Evolutionary conservation across 257 asterid species (phyloP).

Genomic region (Asclepias syriaca): DNA sequence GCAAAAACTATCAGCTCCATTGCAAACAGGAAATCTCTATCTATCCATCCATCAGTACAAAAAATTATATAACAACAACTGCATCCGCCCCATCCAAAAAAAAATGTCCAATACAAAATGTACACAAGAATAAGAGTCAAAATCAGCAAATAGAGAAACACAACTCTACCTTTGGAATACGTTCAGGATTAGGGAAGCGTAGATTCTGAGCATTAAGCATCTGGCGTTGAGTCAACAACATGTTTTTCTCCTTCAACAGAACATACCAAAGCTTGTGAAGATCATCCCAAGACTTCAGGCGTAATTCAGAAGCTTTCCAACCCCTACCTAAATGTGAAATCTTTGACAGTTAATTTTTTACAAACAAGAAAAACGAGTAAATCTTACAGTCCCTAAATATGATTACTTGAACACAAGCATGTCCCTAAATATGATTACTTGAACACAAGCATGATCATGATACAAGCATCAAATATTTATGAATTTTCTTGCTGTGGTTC

Average conservation of each 20-base stretch:
- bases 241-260: constrained; percentile 81
- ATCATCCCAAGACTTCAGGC: constrained; percentile 98
- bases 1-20: neutral
- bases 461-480: neutral
- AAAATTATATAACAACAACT: neutral
- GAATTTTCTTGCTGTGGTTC: neutral
- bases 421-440: neutral
- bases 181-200: constrained; percentile 76
- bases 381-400: neutral
- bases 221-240: constrained; percentile 91
- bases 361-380: neutral
- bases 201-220: constrained; percentile 87
- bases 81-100: neutral
- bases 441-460: neutral
- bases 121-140: neutral
- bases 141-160: constrained; percentile 1
- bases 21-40: neutral
- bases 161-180: constrained; percentile 64
- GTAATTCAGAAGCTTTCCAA: constrained; percentile 95
- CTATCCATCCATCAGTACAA: neutral
- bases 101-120: too few relatives aligned
- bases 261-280: constrained; percentile 91
- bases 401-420: neutral
- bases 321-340: constrained; percentile 59
- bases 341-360: constrained; percentile 5